A percentile compares a stretch with the other conserved stretches of the same genome.
Evolutionary conservation across 2,329 filamentous ascomycete species (phyloP).

Genomic region (Drechmeria coniospora): DNA sequence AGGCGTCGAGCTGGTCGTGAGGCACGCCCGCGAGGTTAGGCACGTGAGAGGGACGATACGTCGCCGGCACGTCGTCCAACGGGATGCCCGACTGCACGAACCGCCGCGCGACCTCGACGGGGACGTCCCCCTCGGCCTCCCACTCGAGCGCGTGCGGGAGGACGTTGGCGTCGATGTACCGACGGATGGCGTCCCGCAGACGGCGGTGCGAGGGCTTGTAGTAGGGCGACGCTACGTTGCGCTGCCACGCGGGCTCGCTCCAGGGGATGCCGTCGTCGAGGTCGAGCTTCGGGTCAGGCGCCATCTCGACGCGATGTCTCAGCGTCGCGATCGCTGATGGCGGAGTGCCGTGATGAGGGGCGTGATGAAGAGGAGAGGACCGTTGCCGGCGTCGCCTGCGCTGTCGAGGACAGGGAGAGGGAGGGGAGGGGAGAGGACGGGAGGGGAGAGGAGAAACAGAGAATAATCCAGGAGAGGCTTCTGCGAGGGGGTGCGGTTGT

Average conservation of each 20-base stretch:
- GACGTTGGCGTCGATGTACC: conserved; percentile 43
- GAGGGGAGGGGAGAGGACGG: too few relatives aligned
- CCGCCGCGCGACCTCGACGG: conserved; percentile 20
- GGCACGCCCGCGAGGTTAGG: conserved; percentile 26
- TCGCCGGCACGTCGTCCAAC: conserved; percentile 17
- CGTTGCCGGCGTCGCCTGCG: not conserved
- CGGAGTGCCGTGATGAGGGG: too few relatives aligned
- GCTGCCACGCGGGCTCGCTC: conserved; percentile 15
- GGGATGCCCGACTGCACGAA: conserved; percentile 25
- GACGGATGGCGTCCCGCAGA: conserved; percentile 39
- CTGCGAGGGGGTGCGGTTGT: too few relatives aligned
- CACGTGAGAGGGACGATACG: conserved; percentile 16
- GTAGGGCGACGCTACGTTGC: conserved; percentile 29
- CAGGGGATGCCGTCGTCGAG: conserved; percentile 7
- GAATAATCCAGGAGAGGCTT: too few relatives aligned
- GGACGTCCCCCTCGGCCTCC: conserved; percentile 42
- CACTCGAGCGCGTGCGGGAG: conserved; percentile 45
- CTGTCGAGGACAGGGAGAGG: too few relatives aligned
- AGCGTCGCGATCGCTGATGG: too few relatives aligned
- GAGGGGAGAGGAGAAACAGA: too few relatives aligned
- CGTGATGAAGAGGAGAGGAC: not conserved
- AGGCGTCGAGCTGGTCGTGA: conserved; percentile 35
- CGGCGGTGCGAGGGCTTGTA: conserved; percentile 46
- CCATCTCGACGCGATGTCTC: conserved; percentile 5
- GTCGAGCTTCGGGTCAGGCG: conserved; percentile 8